Base-by-base conservation (phyloP, 106 monocot species). In the Xerophyta viscosa region DNA sequence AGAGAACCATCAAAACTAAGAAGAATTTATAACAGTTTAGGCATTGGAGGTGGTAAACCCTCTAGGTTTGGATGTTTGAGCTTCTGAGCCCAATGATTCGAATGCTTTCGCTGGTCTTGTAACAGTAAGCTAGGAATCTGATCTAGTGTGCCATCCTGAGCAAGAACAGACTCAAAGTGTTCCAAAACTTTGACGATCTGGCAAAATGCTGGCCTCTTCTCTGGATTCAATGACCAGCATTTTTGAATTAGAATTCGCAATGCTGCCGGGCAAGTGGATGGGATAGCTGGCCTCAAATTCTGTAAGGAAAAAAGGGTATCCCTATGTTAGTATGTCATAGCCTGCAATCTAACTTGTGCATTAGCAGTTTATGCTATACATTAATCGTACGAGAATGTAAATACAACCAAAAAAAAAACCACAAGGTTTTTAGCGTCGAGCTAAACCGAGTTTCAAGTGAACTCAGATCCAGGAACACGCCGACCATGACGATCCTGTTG, bases 201-300 rank as follows among this genome's bases (percentile, higher is more conserved):
- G 63, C 68, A 77, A 56, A 90, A 90, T 45, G 84, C 77, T 1
- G 90, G 90, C 41, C 90, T 73, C 62, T 81, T 84, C 28, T 77
- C 77, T 20, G 84, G 71, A 15, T 46, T 33, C 46, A 58, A 46
- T 18, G 84, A 31, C 80, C 84, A 84, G 27, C 84, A 90, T 56
- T 75, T 69, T 62, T 84, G 84, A 13, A 84, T 81, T 57, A 90
- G 39, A 17, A 64, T 61, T 24, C 77, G 36, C 30, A 90, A 19
- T 0, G 69, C 67, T 4, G 44, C 31, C 4, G 80, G 67, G 41
- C 77, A 81, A 11, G 67, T 58, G 0, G 55, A 31, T 33, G 84
- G 84, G 63, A 84, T 62, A 20, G 20, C 26, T 7, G 90, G 90
- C 46, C 77, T 74, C 62, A 77, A 48, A 43, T 84, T 71, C 90